A percentile compares a stretch with the other conserved stretches of the same genome.
Conservation (phyloP, 352 stramenopile species). For the Globisporangium echinulatum region DNA sequence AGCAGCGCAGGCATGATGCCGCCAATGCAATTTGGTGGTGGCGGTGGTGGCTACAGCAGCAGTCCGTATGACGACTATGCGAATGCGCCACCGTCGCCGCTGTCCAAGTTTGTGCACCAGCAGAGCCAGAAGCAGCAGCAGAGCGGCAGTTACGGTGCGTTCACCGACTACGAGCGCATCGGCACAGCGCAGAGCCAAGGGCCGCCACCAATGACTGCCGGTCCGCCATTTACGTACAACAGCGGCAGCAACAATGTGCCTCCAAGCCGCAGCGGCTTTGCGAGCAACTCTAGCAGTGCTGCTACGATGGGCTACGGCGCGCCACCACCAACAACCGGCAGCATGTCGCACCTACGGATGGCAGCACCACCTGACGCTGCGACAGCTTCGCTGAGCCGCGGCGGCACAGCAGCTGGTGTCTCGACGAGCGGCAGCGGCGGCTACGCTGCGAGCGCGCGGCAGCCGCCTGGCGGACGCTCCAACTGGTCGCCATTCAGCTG, state of each 20-base stretch:
- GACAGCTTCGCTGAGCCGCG: not conserved
- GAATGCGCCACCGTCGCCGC: slow-evolving; percentile 38
- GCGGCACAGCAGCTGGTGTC: not conserved
- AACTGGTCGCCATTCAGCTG: slow-evolving; percentile 50
- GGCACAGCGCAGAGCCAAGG: slow-evolving; percentile 12
- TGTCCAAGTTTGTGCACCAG: slow-evolving; percentile 72
- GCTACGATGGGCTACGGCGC: not conserved
- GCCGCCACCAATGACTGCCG: slow-evolving; percentile 1
- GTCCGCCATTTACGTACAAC: not conserved
- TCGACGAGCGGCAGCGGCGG: not conserved
- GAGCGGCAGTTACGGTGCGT: not conserved
- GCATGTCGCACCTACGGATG: slow-evolving; percentile 7
- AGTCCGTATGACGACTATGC: slow-evolving; percentile 12
- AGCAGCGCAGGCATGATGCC: not conserved
- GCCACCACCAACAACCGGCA: too few relatives aligned
- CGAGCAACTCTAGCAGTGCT: too few relatives aligned
- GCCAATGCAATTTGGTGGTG: slow-evolving; percentile 6
- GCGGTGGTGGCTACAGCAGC: slow-evolving; percentile 9
- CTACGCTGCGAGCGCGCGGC: slow-evolving; percentile 17
- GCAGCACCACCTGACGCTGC: slow-evolving; percentile 7
- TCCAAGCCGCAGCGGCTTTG: slow-evolving; percentile 7
- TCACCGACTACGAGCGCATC: slow-evolving; percentile 17
- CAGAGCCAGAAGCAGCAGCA: slow-evolving; percentile 20
- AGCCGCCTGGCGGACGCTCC: slow-evolving; percentile 53
- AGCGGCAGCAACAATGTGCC: not conserved